Conservation (phyloP, 2,329 filamentous ascomycete species). For the Cladophialophora bantiana region DNA sequence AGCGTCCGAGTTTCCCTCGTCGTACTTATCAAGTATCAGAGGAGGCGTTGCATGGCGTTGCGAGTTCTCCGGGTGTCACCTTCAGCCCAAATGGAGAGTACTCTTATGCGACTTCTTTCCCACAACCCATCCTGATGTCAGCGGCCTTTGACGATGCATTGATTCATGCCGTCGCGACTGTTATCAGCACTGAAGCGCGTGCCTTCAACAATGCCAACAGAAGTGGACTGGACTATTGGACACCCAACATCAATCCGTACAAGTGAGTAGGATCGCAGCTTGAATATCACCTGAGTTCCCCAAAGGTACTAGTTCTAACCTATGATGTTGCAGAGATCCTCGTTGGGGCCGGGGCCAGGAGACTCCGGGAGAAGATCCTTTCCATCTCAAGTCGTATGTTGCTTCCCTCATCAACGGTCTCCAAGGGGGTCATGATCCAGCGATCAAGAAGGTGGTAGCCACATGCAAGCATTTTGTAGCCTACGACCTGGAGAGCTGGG, state of each 20-base stretch:
- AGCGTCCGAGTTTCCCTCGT: neutral
- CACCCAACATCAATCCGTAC: slow-evolving; percentile 72
- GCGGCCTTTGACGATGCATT: slow-evolving; percentile 70
- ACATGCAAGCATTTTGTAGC: slow-evolving; percentile 68
- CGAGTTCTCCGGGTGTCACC: slow-evolving; percentile 60
- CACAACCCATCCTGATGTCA: slow-evolving; percentile 67
- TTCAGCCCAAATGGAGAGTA: slow-evolving; percentile 62
- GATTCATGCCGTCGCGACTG: slow-evolving; percentile 62
- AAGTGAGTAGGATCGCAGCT: slow-evolving; percentile 26
- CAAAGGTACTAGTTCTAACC: neutral
- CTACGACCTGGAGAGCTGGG: slow-evolving; percentile 63
- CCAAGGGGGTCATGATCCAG: slow-evolving; percentile 55
- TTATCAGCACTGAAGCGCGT: slow-evolving; percentile 65
- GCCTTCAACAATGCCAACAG: slow-evolving; percentile 69
- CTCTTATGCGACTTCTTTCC: slow-evolving; percentile 69
- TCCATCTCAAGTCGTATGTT: slow-evolving; percentile 60
- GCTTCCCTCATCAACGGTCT: slow-evolving; percentile 62
- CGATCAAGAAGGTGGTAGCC: slow-evolving; percentile 57
- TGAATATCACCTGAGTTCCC: neutral
- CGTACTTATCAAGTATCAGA: slow-evolving; percentile 27
- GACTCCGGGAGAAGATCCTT: slow-evolving; percentile 65
- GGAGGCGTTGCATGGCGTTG: slow-evolving; percentile 67
- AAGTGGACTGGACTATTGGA: slow-evolving; percentile 67
- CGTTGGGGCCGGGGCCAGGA: slow-evolving; percentile 69
- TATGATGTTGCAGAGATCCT: slow-evolving; percentile 56